Conservation (phyloP, 1,284 basidiomycete genomes). For the Takashimella tepidaria region DNA sequence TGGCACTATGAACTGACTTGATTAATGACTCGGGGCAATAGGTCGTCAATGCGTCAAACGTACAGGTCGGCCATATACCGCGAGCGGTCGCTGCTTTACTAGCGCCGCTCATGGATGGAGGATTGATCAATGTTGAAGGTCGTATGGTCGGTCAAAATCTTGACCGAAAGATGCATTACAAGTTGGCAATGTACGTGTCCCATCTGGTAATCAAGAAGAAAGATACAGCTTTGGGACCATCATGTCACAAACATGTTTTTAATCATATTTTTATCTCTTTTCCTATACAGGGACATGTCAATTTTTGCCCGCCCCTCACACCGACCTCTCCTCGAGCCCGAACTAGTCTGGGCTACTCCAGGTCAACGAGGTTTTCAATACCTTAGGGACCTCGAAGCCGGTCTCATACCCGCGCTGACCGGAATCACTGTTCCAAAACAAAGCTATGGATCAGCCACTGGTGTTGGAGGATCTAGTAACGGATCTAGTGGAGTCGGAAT, state of each 20-base stretch:
- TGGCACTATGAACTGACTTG: constrained; percentile 26
- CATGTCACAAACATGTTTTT: neutral
- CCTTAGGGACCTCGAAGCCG: constrained; percentile 23
- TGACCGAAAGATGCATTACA: constrained; percentile 49
- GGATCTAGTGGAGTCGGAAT: constrained; percentile 12
- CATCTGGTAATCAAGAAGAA: constrained; percentile 14
- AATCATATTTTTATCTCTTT: constrained; percentile 2
- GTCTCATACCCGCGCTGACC: constrained; percentile 3
- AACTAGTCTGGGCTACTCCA: constrained; percentile 69
- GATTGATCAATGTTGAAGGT: constrained; percentile 64
- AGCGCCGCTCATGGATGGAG: constrained; percentile 64
- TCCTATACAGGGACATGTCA: constrained; percentile 50
- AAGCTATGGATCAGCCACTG: constrained; percentile 8
- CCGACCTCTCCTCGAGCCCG: constrained; percentile 59
- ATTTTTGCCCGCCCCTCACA: constrained; percentile 61
- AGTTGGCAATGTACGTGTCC: constrained; percentile 55
- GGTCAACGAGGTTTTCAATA: constrained; percentile 52
- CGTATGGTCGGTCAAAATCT: constrained; percentile 50
- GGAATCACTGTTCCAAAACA: constrained; percentile 5
- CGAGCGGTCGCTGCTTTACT: constrained; percentile 56
- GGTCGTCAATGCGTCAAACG: constrained; percentile 66
- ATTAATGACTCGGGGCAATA: too few species aligned
- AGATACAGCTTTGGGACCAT: constrained; percentile 1
- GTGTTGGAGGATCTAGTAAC: constrained; percentile 10
- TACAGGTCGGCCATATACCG: constrained; percentile 75